Evolutionary conservation across 2,329 filamentous ascomycete genomes (phyloP), one percentile per base, ranked within the genome.

Genomic region (Sporothrix pseudoabietina): DNA sequence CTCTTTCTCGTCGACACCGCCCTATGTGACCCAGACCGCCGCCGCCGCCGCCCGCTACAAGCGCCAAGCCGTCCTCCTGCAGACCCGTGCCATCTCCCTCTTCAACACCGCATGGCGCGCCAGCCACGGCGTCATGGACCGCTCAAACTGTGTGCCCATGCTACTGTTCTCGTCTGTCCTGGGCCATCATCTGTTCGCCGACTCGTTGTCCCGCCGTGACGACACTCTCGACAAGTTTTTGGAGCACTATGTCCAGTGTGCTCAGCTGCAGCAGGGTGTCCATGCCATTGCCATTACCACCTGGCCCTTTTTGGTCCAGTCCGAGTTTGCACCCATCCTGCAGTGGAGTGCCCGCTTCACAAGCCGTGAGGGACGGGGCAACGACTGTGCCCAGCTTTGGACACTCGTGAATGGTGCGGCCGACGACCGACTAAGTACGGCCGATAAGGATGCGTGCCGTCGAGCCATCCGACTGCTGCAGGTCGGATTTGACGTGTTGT

Each of bases 161-260:
- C 73, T 82, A 7, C 77, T 82, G 39, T 83, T 82, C 74, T 79
- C 81, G 1, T 77, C 78, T 1, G 72, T 79, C 1, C 76, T 82
- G 0, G 80, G 80, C 26, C 78, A 79, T 49, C 81, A 83, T 59
- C 69, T 81, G 32, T 78, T 82, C 16, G 78, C 79, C 19, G 80
- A 82, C 69, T 79, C 80, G 1, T 74, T 82, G n/a, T 75, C 76
- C 3, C 76, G 75, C 52, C 77, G 78, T 1, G 59, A 71, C 0
- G 74, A 76, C 6, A 74, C 77, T 1, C 74, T 81, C 1, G 76
- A 77, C 9, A 71, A 65, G 1, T 81, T 82, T 68, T 35, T 82
- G 3, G 74, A 71, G 7, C 72, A 78, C n/a, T 82, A 79, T 55
- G 74, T 79, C 6, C 78, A 78, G 35, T 81, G 78, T 63, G 71